phyloP scores from a whole-genome alignment of 768 basidiomycete genomes.

The Suillus variegatus region DNA sequence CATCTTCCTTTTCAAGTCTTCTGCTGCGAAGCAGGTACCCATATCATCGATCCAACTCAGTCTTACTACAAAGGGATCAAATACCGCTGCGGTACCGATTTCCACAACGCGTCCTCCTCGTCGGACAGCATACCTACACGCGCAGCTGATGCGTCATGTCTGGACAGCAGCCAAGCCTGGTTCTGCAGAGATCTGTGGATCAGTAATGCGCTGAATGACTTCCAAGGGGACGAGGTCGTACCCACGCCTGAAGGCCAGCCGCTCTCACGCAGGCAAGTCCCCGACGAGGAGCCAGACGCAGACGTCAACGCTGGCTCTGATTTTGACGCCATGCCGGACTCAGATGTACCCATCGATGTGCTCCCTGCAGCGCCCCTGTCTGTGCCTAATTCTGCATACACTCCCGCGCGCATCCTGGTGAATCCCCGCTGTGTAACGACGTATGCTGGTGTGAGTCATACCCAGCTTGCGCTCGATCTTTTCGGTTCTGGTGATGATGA shows the following conservation, averaged over 20 bases:
- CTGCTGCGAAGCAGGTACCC: conserved; percentile 98
- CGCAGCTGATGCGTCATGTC: conserved; percentile 80
- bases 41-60: conserved; percentile 93
- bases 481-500: conserved; percentile 81
- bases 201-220: conserved; percentile 77
- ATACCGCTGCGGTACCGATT: conserved; percentile 82
- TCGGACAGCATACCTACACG: conserved; percentile 56
- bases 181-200: conserved; percentile 98
- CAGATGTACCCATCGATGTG: conserved; percentile 40
- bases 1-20: conserved; percentile 98
- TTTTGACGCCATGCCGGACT: conserved; percentile 80
- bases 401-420: conserved; percentile 88
- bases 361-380: conserved; percentile 43
- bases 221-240: conserved; percentile 50
- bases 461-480: conserved; percentile 91
- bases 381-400: conserved; percentile 87
- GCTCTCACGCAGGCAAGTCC: conserved; percentile 35
- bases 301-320: conserved; percentile 87
- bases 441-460: conserved; percentile 96
- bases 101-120: conserved; percentile 73
- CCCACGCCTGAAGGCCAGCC: conserved; percentile 23
- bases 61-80: conserved; percentile 90
- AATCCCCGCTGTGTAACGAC: conserved; percentile 98
- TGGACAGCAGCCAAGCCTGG: conserved; percentile 97
- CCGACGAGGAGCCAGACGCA: conserved; percentile 44